Conservation (phyloP, 75 land plant species). For the Sequoiadendron giganteum region DNA sequence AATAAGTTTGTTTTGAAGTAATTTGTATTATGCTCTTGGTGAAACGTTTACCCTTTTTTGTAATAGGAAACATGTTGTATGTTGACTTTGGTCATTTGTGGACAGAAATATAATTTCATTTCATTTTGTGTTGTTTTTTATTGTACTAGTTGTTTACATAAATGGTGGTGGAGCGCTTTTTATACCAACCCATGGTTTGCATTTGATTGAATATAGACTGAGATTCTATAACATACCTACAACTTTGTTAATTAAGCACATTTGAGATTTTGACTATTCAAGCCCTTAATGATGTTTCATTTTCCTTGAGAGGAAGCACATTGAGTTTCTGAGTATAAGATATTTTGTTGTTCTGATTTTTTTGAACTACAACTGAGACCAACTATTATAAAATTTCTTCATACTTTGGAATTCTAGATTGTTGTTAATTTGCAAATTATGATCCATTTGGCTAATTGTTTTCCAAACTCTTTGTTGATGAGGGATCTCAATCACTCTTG, state of each 20-base stretch:
- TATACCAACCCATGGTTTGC: background rate
- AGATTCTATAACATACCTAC: background rate
- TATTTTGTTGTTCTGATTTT: background rate
- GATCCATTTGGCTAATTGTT: too few relatives aligned
- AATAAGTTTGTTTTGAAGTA: background rate
- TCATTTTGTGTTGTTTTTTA: background rate
- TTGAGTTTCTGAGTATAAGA: background rate
- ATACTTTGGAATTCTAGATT: background rate
- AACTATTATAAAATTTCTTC: background rate
- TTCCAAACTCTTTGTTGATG: too few relatives aligned
- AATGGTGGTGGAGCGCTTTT: slow-evolving; percentile 29
- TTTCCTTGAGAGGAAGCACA: background rate
- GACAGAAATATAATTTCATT: background rate
- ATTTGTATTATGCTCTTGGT: background rate
- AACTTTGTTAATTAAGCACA: too few relatives aligned
- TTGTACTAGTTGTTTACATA: background rate
- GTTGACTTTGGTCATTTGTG: background rate
- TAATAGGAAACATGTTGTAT: too few relatives aligned
- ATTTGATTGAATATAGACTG: background rate
- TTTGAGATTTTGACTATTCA: background rate
- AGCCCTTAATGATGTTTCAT: background rate
- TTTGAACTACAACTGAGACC: background rate
- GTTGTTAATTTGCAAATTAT: background rate
- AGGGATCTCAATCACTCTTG: too few relatives aligned
- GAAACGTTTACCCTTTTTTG: too few relatives aligned